Base-by-base conservation (phyloP, 306 rosid species). In the Rubus idaeus region DNA sequence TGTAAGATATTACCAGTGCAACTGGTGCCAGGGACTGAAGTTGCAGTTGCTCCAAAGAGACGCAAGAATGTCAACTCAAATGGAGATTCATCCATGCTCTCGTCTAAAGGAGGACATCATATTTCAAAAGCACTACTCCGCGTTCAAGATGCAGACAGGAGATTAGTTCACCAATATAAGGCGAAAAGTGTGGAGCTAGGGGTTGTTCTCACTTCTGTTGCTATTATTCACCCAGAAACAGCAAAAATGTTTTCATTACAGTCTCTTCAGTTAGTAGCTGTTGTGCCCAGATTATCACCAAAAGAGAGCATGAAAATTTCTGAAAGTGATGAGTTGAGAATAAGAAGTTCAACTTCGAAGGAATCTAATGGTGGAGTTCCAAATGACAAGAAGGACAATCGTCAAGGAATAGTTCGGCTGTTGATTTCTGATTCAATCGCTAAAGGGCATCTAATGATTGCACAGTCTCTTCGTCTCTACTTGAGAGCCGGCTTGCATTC, bases 11-110 rank as follows among this genome's bases (percentile, higher is more conserved):
- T 73, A 12, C 71, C 93, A 95, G 98, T 95, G 79, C 93, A 95
- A 94, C 97, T 94, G 73, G 88, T 85, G 86, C 84, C 87, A 14
- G 93, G 92, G 79, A 89, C 96, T 64, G 89, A 94, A 83, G 95
- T 94, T 64, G 95, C 89, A 49, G 98, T 94, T 83, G 96, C 96
- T 81, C 95, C 98, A 41, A 95, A 95, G 84, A 83, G 84, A 70
- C 96, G 96, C 77, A 87, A 83, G 83, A 70, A 23, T 74, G 73
- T 44, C 16, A 80, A 82, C 78, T 84, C 89, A 73, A 65, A 39
- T 40, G 79, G 83, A 71, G 84, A 87, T 77, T 83, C 83, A 8
- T 60, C 37, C 74, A 42, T 70, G 23, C 77, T 81, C 56, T 71
- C 88, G 73, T 71, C 83, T 51, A 52, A 49, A 75, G 77, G 84